Percentiles rank a stretch among this genome's conserved stretches.
These are phyloP conservation scores for Paradendryphiella salina DNA, from an alignment of 2,329 filamentous ascomycete genomes.

Conservation along the genomic window DNA sequence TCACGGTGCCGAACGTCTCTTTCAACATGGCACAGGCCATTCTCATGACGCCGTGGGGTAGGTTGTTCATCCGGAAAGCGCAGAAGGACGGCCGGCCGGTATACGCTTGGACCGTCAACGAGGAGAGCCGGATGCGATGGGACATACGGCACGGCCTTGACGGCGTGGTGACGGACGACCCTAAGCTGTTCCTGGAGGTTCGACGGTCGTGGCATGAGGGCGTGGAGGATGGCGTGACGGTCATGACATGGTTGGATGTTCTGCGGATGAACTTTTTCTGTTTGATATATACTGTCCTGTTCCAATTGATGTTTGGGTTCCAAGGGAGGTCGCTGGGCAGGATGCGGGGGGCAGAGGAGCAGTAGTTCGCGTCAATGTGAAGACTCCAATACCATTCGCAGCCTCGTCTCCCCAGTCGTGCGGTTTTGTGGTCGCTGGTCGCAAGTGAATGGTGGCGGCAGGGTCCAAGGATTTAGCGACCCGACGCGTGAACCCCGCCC, in stretches of 20 bases:
- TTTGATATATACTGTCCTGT: conserved; percentile 39
- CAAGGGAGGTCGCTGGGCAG: conserved; percentile 26
- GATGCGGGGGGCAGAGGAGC: conserved; percentile 9
- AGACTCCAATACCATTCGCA: background rate
- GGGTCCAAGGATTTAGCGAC: conserved; percentile 19
- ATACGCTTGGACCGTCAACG: conserved; percentile 87
- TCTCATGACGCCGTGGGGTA: conserved; percentile 69
- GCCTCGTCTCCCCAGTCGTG: background rate
- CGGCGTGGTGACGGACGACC: conserved; percentile 85
- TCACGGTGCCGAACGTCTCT: conserved; percentile 66
- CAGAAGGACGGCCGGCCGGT: conserved; percentile 62
- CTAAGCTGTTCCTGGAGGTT: conserved; percentile 67
- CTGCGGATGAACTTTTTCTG: conserved; percentile 41
- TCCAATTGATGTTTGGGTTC: conserved; percentile 39
- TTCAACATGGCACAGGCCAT: conserved; percentile 77
- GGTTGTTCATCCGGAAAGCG: conserved; percentile 66
- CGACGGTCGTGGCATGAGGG: conserved; percentile 48
- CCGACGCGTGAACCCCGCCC: conserved; percentile 33
- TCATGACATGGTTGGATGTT: conserved; percentile 39
- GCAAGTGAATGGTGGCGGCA: background rate
- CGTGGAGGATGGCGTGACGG: conserved; percentile 33
- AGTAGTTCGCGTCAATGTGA: background rate
- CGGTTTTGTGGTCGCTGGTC: background rate
- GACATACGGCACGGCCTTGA: conserved; percentile 68
- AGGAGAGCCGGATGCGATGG: conserved; percentile 79